Percentiles rank a stretch among this genome's conserved stretches.
phyloP scores from a whole-genome alignment of 164 flowering plant genomes.

The Dillenia suffruticosa region DNA sequence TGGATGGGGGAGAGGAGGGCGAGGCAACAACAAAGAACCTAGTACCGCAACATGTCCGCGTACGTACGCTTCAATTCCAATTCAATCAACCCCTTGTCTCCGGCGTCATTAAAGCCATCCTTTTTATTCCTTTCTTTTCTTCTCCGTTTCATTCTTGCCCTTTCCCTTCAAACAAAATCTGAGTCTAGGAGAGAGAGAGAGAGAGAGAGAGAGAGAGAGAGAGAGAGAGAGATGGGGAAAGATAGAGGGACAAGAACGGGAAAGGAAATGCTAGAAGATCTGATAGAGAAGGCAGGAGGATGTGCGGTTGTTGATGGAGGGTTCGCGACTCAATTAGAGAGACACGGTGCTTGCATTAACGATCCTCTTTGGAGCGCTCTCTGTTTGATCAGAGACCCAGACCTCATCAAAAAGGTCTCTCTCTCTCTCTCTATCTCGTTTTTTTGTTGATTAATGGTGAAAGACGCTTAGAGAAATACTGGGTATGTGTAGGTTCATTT shows the following conservation, averaged over 20 bases:
- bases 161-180: no score
- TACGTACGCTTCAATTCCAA: no score
- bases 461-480: no score
- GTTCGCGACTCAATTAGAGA: slow-evolving; percentile 82
- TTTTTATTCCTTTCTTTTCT: no score
- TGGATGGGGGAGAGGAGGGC: no score
- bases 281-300: slow-evolving; percentile 71
- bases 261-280: slow-evolving; percentile 42
- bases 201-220: background rate
- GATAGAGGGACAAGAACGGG: slow-evolving; percentile 2
- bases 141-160: no score
- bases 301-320: slow-evolving; percentile 93
- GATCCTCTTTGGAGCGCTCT: slow-evolving; percentile 93
- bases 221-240: slow-evolving; percentile 16
- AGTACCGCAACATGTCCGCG: no score
- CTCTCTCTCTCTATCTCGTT: background rate
- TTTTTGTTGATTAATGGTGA: no score
- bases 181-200: no score
- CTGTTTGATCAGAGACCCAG: slow-evolving; percentile 62
- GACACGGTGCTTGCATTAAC: slow-evolving; percentile 68
- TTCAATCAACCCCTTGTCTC: no score
- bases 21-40: no score
- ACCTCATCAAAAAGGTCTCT: slow-evolving; percentile 58
- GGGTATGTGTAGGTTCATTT: slow-evolving; percentile 47
- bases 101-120: no score